Conservation (phyloP, 805 yeast species). For the Metschnikowia cerradonensis region DNA sequence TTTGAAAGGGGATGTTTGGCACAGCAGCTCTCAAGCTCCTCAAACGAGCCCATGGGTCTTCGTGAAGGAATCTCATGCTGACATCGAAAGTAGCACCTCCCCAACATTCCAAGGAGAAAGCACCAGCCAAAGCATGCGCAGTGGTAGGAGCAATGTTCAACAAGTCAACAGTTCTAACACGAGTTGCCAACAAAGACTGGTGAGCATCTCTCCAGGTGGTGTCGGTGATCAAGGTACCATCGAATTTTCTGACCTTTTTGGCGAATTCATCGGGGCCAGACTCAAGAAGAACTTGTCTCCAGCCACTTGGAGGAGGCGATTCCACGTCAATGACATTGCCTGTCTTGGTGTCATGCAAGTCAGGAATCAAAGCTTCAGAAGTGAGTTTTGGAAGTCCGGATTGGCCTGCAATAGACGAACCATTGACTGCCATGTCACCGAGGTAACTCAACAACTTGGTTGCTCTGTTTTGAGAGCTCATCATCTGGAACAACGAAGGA, state of each 20-base stretch:
- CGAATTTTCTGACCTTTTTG: conserved; percentile 72
- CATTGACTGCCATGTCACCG: conserved; percentile 93
- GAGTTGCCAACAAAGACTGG: conserved; percentile 94
- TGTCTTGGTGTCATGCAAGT: conserved; percentile 53
- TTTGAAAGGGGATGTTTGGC: conserved; percentile 98
- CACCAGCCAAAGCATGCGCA: conserved; percentile 82
- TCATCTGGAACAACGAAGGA: conserved; percentile 92
- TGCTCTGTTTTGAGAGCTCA: conserved; percentile 93
- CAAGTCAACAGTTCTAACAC: conserved; percentile 92
- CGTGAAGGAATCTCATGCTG: conserved; percentile 95
- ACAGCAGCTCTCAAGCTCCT: conserved; percentile 82
- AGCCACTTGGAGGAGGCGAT: conserved; percentile 62
- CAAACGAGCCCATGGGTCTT: conserved; percentile 98
- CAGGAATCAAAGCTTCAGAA: conserved; percentile 74
- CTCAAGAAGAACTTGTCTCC: conserved; percentile 83
- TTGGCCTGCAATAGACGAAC: conserved; percentile 95
- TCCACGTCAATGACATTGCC: conserved; percentile 62
- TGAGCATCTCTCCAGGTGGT: conserved; percentile 99
- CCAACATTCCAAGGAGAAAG: conserved; percentile 98
- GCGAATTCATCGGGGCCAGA: conserved; percentile 91
- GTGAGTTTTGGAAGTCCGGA: conserved; percentile 82
- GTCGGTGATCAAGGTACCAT: conserved; percentile 93
- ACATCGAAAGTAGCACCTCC: conserved; percentile 99
- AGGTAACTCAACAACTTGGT: conserved; percentile 86
- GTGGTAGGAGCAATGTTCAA: conserved; percentile 91